Evolutionary conservation across 1,139 yeast genomes (phyloP), one percentile per base, ranked within the genome.

Genomic region (Suhomyces anneliseae): DNA sequence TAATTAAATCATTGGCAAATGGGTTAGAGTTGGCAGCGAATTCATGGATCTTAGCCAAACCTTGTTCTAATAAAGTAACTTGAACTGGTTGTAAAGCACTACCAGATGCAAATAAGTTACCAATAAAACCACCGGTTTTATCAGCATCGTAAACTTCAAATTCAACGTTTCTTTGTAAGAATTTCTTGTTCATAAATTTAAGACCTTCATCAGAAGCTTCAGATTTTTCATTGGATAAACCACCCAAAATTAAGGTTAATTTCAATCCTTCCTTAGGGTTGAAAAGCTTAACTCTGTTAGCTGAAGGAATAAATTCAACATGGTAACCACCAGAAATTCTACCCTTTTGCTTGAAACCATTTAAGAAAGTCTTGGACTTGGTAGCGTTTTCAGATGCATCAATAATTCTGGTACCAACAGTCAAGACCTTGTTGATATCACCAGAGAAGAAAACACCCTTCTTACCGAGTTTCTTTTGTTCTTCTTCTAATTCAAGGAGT

Each of bases 51-150:
- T 79, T 74, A 14, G 82, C 87, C 47, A 79, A 74, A 2, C 96
- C 97, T 50, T 79, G 79, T 42, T 76, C 76, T 52, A 87, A 72
- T 47, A 90, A 71, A n/a, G 72, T 65, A 6, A 77, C 69, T 57
- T 87, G 90, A 47, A 86, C 74, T 11, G 95, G 90, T 27, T 56
- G 51, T 33, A 69, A 62, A 1, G 50, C 36, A 42, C 76, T 75
- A 8, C 81, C 76, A 26, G 79, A 79, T 11, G 81, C 61, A 60
- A 71, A 86, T 45, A 88, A 59, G 57, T 85, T 81, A 44, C 96
- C 95, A 61, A 88, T 81, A 57, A 89, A 90, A 0, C 87, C 88
- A 49, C 96, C 96, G 50, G 85, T 75, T 60, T 84, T 87, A 63
- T 90, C 97, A 46, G 80, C 78, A 50, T 81, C 85, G 54, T 81